phyloP scores from a whole-genome alignment of 1,284 basidiomycete species.

The Schizophyllum commune region DNA sequence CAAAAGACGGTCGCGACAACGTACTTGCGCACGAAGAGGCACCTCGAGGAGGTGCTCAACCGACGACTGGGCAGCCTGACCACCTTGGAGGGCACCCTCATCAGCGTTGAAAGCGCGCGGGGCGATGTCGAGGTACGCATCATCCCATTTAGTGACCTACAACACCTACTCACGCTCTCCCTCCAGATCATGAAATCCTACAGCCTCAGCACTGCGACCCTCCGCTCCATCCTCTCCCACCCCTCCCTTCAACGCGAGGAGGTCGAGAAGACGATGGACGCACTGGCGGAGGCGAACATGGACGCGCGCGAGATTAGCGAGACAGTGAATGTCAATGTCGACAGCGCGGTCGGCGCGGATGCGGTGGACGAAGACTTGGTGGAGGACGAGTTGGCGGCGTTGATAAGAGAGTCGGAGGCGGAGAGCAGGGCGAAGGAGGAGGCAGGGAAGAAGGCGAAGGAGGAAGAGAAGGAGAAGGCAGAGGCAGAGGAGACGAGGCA shows the following conservation, averaged over 20 bases:
- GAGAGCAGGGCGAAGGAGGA: constrained; percentile 28
- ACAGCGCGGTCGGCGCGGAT: constrained; percentile 45
- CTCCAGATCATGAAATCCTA: constrained; percentile 80
- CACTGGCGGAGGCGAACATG: constrained; percentile 73
- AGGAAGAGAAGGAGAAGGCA: constrained; percentile 8
- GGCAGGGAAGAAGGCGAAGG: constrained; percentile 8
- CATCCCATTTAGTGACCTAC: background rate
- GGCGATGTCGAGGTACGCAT: constrained; percentile 74
- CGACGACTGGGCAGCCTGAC: constrained; percentile 71
- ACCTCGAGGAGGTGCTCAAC: constrained; percentile 67
- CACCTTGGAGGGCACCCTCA: constrained; percentile 68
- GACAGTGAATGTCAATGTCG: constrained; percentile 60
- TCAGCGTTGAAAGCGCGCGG: constrained; percentile 82
- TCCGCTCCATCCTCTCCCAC: constrained; percentile 70
- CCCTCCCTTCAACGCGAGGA: constrained; percentile 71
- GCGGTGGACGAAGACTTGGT: constrained; percentile 51
- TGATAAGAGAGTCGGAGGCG: constrained; percentile 36
- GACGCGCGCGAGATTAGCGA: constrained; percentile 81
- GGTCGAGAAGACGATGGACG: constrained; percentile 83
- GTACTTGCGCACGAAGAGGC: constrained; percentile 74
- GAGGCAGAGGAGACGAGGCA: background rate
- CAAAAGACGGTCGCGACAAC: constrained; percentile 69
- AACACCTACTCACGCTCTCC: constrained; percentile 1
- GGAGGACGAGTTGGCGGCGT: constrained; percentile 47
- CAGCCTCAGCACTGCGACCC: constrained; percentile 70